Percentiles rank a stretch among this genome's conserved stretches.
These are phyloP conservation scores for Talaromyces amestolkiae DNA, from an alignment of 2,329 filamentous ascomycete genomes.

Conservation along the genomic window DNA sequence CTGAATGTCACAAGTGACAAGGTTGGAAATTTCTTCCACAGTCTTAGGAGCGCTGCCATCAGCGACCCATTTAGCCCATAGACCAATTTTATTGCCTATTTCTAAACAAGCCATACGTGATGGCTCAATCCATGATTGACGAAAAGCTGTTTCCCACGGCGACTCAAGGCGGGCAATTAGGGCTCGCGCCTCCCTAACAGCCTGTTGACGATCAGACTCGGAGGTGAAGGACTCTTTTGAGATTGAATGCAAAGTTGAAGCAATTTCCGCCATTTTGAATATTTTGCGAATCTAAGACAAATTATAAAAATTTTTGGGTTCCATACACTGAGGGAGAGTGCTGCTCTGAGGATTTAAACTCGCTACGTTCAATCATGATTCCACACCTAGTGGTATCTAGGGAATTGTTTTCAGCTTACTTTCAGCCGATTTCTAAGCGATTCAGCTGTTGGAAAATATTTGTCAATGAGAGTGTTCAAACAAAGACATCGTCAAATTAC, in stretches of 20 bases:
- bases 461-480: too few species aligned
- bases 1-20: conserved; percentile 9
- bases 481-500: background rate
- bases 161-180: conserved; percentile 9
- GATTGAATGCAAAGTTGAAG: background rate
- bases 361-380: background rate
- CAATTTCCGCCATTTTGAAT: background rate
- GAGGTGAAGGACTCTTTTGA: conserved; percentile 7
- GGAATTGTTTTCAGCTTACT: background rate
- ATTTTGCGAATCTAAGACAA: background rate
- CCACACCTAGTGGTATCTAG: background rate
- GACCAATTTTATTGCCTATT: conserved; percentile 5
- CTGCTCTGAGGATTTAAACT: background rate
- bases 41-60: conserved; percentile 10
- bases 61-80: conserved; percentile 11
- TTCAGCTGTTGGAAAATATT: too few species aligned
- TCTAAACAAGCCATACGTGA: conserved; percentile 13
- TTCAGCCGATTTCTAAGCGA: background rate
- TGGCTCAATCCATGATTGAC: conserved; percentile 12
- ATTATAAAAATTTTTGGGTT: background rate
- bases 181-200: conserved; percentile 11
- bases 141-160: conserved; percentile 11
- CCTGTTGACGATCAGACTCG: conserved; percentile 7
- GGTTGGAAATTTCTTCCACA: conserved; percentile 6
- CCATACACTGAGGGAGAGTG: background rate